Base-by-base conservation (phyloP, 23 red algal genomes). In the Gracilaria caudata region DNA sequence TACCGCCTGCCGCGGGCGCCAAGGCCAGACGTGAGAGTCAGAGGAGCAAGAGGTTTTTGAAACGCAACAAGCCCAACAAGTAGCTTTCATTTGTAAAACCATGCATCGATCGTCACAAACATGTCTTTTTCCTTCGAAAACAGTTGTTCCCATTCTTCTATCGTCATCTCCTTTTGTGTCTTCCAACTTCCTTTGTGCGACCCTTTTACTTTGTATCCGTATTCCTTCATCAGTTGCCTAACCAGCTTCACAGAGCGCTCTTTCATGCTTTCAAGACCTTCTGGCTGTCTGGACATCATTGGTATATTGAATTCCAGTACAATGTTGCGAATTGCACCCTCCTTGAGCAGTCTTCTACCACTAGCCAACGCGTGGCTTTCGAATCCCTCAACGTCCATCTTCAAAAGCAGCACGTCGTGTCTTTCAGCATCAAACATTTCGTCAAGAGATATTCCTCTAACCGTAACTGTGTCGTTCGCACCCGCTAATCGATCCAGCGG, bases 1-100 rank as follows among this genome's bases (percentile, higher is more conserved):
- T 98, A 29, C 97, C 97, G 39, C 89, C 97, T 1, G 97, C 97
- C 41, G 86, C 86, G 16, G 86, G 97, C 68, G 97, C 97, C 28
- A 94, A 87, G 65, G 80, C 97, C 39, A 57, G 82, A 72, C 73
- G 96, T 38, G 78, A 93, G 49, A 65, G 76, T 38, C 72, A 92
- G 63, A 71, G 94, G 13, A 87, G 72, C 81, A 86, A 82, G 58
- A 82, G 94, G 45, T 96, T 92, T 78, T 73, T 96, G 32, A 91
- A 82, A 51, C 68, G 72, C 35, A 89, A 89, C 73, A 79, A 89
- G 51, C 36, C 61, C n/a, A 47, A 68, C 23, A 86, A 86, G 26
- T 86, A 41, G 47, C 23, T 45, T 24, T 49, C 43, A 47, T 30
- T 75, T 75, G 33, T 75, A 75, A 75, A 75, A 47, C 70, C 39